These are phyloP conservation scores for Lyophyllum atratum DNA, from an alignment of 768 basidiomycete species.

Conservation along the genomic window DNA sequence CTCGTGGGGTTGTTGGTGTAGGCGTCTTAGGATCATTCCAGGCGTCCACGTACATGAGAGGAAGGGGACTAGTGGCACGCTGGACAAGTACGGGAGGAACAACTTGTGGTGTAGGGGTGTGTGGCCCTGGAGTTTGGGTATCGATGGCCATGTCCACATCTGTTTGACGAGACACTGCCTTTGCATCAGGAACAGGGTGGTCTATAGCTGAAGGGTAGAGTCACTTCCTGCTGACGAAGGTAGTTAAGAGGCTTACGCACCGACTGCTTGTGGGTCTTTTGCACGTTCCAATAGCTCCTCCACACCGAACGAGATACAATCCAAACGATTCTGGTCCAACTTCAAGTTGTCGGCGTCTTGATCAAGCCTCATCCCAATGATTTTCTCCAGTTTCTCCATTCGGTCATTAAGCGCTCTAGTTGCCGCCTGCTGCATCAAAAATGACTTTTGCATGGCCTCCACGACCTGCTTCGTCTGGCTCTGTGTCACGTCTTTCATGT, in stretches of 20 bases:
- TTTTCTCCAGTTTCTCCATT: slow-evolving; percentile 18
- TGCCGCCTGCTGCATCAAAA: slow-evolving; percentile 2
- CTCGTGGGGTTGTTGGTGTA: neutral
- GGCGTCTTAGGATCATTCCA: neutral
- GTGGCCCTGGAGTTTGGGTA: neutral
- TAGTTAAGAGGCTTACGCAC: slow-evolving; percentile 2
- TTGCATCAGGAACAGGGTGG: neutral
- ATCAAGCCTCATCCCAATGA: slow-evolving; percentile 15
- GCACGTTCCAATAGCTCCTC: slow-evolving; percentile 22
- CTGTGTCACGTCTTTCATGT: slow-evolving; percentile 10
- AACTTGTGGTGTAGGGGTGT: neutral
- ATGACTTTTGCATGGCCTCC: slow-evolving; percentile 16
- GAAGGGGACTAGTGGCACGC: neutral
- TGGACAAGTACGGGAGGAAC: neutral
- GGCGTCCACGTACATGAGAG: neutral
- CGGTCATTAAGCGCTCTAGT: slow-evolving; percentile 6
- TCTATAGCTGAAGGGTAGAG: neutral
- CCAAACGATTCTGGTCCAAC: slow-evolving; percentile 16
- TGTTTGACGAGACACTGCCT: neutral
- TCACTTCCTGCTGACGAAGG: neutral
- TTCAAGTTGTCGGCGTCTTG: slow-evolving; percentile 8
- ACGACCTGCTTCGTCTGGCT: slow-evolving; percentile 3
- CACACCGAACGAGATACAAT: slow-evolving; percentile 20
- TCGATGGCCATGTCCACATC: neutral
- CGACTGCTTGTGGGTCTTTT: slow-evolving; percentile 22